These are phyloP conservation scores for Skeletonema costatum DNA, from an alignment of 108 stramenopile genomes.

Conservation along the genomic window DNA sequence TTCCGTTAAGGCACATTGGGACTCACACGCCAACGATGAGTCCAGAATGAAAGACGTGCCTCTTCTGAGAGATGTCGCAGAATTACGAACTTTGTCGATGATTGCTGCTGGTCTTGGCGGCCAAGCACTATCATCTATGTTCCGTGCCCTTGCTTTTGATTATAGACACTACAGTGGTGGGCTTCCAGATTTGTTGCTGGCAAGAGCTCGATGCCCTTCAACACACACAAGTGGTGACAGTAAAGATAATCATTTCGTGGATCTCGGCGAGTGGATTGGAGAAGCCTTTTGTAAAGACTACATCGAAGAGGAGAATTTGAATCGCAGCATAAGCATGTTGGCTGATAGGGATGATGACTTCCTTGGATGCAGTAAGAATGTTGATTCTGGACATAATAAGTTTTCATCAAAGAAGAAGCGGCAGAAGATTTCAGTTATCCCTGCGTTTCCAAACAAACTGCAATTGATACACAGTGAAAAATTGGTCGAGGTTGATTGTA, in stretches of 20 bases:
- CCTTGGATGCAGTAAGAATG: constrained; percentile 72
- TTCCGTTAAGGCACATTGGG: constrained; percentile 46
- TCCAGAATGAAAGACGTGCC: constrained; percentile 43
- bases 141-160: constrained; percentile 73
- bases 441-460: constrained; percentile 51
- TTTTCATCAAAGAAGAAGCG: constrained; percentile 3
- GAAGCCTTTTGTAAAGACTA: constrained; percentile 58
- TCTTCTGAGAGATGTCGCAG: constrained; percentile 56
- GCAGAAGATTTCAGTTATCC: neutral
- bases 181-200: constrained; percentile 71
- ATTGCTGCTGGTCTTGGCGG: constrained; percentile 80
- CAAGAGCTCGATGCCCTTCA: constrained; percentile 38
- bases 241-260: constrained; percentile 40
- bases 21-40: constrained; percentile 17
- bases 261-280: constrained; percentile 83
- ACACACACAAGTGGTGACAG: constrained; percentile 18
- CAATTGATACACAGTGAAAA: constrained; percentile 45
- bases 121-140: constrained; percentile 60
- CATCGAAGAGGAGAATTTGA: constrained; percentile 23
- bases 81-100: constrained; percentile 68
- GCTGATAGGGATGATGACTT: constrained; percentile 79
- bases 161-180: constrained; percentile 87
- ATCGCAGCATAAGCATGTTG: constrained; percentile 35
- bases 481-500: constrained; percentile 56
- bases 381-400: constrained; percentile 53